Base-by-base conservation (phyloP, 441 rosid genomes). In the Biscutella laevigata region DNA sequence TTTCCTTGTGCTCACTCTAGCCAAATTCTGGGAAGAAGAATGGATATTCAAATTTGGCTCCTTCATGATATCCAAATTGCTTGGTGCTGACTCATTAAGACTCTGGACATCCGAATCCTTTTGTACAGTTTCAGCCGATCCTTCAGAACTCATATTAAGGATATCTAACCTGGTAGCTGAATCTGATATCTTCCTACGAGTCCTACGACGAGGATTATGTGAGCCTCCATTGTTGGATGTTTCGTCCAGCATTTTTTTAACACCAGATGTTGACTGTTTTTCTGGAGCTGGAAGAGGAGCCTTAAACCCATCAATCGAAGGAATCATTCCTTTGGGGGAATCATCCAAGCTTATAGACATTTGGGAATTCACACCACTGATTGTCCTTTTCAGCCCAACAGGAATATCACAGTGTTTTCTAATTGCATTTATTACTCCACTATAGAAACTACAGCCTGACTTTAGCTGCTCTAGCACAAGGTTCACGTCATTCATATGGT, bases 61-160 rank as follows among this genome's bases (percentile, higher is more conserved):
- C 56, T 39, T 60, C 63, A 51, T 71, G 52, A 53, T 46, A 58
- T 72, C 77, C 63, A 68, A 63, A 67, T 27, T 36, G 62, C 33
- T 37, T 9, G 68, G 62, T 27, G 45, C 77, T 56, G 78, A 66
- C 39, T 73, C 72, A 64, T 46, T 69, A 49, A 56, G 71, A 72
- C 69, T 66, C 53, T 64, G 73, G 68, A 47, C 49, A 51, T 36
- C 71, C 33, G 69, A 72, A 71, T 67, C 80, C 39, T 70, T 65
- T 61, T 81, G 83, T 11, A 67, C 67, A 14, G 75, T 79, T 71
- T 84, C 92, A 60, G 75, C 78, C 47, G 90, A 76, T 46, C 86
- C 91, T 74, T 86, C 88, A 46, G 88, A 79, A 56, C 81, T 74
- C 32, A 77, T 19, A 54, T 61, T 71, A 0, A 70, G 74, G 40